phyloP scores from a whole-genome alignment of 140 eudicot genomes.

The Erigeron philadelphicus region DNA sequence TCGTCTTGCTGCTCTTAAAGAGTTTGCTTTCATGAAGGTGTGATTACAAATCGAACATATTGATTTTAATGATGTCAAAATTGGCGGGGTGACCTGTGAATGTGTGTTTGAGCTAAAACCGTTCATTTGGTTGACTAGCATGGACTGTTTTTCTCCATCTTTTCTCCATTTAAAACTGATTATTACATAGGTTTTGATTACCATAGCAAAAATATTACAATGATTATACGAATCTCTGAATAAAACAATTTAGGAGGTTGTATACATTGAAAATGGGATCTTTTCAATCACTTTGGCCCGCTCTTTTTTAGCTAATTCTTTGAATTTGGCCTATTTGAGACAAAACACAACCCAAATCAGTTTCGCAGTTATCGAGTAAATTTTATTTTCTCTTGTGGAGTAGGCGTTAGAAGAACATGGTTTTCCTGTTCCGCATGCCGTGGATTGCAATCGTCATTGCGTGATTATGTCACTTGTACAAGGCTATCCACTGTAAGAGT shows the following conservation, averaged over 20 bases:
- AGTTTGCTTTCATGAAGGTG: constrained; percentile 98
- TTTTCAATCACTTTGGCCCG: not conserved
- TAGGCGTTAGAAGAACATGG: constrained; percentile 92
- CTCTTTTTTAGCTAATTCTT: not conserved
- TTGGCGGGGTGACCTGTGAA: not conserved
- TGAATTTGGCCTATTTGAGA: not conserved
- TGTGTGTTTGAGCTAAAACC: not conserved
- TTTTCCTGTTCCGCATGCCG: constrained; percentile 91
- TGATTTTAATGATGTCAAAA: not conserved
- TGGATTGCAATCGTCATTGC: constrained; percentile 96
- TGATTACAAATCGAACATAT: not conserved
- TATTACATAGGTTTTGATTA: not conserved
- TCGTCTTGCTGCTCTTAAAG: constrained; percentile 94
- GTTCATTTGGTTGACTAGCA: not conserved
- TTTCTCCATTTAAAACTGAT: not conserved
- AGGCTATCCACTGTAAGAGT: constrained; percentile 91
- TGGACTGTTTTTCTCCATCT: not conserved
- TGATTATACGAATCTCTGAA: not conserved
- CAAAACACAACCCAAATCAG: not conserved
- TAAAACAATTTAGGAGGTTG: not conserved
- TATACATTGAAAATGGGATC: not conserved
- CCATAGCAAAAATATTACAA: not conserved
- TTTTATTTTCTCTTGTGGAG: not conserved
- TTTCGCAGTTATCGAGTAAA: not conserved
- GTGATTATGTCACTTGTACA: constrained; percentile 89